Evolutionary conservation across 352 stramenopile species (phyloP), one percentile per base, ranked within the genome.

Genomic region (Pythium grandisporangium): DNA sequence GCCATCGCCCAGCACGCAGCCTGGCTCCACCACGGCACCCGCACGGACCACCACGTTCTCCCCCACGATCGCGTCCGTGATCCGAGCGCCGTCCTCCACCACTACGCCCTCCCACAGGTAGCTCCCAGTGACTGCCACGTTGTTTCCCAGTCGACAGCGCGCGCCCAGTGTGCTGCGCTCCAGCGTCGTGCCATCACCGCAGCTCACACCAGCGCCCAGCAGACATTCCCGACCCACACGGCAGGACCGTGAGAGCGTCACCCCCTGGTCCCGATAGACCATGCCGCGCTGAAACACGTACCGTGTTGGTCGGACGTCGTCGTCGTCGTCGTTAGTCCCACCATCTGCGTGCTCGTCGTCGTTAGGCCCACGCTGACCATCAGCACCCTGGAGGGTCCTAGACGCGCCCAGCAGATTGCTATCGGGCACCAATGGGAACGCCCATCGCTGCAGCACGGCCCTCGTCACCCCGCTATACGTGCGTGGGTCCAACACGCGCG

Each of bases 371-470:
- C 61, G 40, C n/a, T n/a, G n/a, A n/a, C n/a, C n/a, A n/a, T n/a
- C n/a, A n/a, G n/a, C n/a, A n/a, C n/a, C n/a, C n/a, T n/a, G n/a
- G n/a, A n/a, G n/a, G n/a, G n/a, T n/a, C n/a, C n/a, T n/a, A n/a
- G n/a, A n/a, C 0, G 47, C 33, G 14, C 81, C 74, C 2, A 92
- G 44, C 30, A 85, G 82, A 53, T 95, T 95, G 29, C 76, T 81
- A 50, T 99, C 95, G 1, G 95, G 91, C 13, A 98, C 95, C 42
- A 98, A 76, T 4, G 95, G 95, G 58, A 98, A 98, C 41, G 91
- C 90, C 95, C 95, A 98, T 25, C 95, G 84, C 57, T 90, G 74
- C 20, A 99, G 59, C 40, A 99, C 85, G 40, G 97, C 94, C 38
- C 83, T 70, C 14, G 83, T 96, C 38, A 98, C 84, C 37, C 81